A percentile compares a stretch with the other conserved stretches of the same genome.
These are phyloP conservation scores for Chrysochromulina tobinii DNA, from an alignment of 78 protist species.

Conservation along the genomic window DNA sequence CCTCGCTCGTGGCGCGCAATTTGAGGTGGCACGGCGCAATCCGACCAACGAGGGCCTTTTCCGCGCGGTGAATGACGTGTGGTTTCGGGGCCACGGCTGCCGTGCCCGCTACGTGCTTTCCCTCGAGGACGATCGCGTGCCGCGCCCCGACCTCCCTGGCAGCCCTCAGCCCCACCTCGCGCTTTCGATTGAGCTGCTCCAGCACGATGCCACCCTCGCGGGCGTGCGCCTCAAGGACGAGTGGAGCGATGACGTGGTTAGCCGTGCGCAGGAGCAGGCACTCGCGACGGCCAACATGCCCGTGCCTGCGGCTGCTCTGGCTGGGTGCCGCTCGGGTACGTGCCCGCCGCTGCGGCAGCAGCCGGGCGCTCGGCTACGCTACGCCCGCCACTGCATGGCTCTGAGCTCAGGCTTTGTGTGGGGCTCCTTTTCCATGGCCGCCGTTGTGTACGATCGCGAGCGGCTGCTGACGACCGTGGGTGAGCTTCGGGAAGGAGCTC, in stretches of 20 bases:
- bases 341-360: not conserved
- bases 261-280: not conserved
- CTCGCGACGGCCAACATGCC: not conserved
- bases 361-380: not conserved
- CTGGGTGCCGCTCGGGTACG: not conserved
- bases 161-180: not conserved
- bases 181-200: not conserved
- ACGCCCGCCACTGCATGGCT: not conserved
- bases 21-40: not conserved
- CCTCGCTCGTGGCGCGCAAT: not conserved
- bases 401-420: not conserved
- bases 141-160: not conserved
- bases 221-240: not conserved
- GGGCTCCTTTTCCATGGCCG: not conserved
- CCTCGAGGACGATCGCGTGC: not conserved
- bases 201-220: not conserved
- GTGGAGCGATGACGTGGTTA: not conserved
- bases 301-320: not conserved
- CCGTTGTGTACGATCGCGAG: not conserved
- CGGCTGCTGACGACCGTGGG: not conserved
- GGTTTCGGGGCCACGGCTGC: not conserved
- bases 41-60: not conserved
- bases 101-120: not conserved
- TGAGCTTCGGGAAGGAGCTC: not conserved
- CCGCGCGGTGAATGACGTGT: not conserved